Conservation (phyloP, 139 green algal species). For the Chlorella sp. region DNA sequence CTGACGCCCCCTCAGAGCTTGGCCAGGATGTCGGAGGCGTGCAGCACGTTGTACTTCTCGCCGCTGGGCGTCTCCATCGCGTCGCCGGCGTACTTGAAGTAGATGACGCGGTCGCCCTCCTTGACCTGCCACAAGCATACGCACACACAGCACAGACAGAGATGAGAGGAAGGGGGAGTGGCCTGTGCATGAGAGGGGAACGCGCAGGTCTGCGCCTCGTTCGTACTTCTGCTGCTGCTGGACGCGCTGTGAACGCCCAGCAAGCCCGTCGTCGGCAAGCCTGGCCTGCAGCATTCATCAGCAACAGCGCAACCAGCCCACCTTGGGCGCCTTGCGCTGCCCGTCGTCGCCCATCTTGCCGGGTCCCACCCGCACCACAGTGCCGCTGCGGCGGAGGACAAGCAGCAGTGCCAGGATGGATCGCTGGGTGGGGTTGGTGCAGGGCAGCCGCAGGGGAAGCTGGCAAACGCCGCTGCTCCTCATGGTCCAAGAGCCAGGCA, state of each 20-base stretch:
- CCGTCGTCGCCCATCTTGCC: constrained; percentile 78
- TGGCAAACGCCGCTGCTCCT: no score
- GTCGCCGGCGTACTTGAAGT: constrained; percentile 94
- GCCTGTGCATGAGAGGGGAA: no score
- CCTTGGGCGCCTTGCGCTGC: constrained; percentile 64
- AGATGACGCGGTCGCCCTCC: constrained; percentile 79
- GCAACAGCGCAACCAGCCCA: constrained; percentile 35
- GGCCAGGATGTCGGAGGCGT: constrained; percentile 91
- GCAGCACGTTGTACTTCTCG: constrained; percentile 87
- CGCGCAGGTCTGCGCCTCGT: no score
- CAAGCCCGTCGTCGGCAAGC: no score
- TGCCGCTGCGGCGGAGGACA: constrained; percentile 19
- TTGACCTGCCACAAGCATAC: constrained; percentile 36
- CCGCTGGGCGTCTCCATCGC: constrained; percentile 88
- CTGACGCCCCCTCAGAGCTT: constrained; percentile 56
- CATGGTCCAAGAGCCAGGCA: no score
- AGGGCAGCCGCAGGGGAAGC: no score
- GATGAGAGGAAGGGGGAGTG: no score
- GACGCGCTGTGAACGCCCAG: no score
- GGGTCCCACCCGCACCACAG: constrained; percentile 71
- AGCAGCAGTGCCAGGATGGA: no score
- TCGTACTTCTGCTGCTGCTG: no score
- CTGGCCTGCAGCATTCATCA: no score
- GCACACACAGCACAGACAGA: no score
- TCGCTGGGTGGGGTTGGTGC: neutral